Base-by-base conservation (phyloP, 495 filamentous ascomycete species). In the Parathielavia hyrcaniae region DNA sequence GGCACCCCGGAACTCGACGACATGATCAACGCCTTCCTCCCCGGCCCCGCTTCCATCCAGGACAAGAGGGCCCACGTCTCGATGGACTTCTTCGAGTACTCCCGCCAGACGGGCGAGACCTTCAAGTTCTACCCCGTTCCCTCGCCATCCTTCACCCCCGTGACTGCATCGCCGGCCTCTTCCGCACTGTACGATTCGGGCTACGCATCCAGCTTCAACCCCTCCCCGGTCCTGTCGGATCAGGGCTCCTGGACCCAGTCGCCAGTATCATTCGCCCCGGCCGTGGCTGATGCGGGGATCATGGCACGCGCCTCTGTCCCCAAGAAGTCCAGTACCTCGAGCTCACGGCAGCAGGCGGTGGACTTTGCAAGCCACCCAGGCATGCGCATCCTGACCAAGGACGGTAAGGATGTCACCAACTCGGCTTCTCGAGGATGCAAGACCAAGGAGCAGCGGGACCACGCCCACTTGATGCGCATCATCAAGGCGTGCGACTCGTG, bases 371-470 rank as follows among this genome's bases (percentile, higher is more conserved):
- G 71, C 57, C 69, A 81, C 19, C 80, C 80, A 10, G 80, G 80
- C 52, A 81, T 81, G 77, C 79, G 78, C 55, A 83, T 83, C 63
- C 71, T 83, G 71, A 81, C 79, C 59, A 77, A 73, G 68, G 80
- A 83, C 51, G 80, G 80, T 32, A 67, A 65, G 14, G 80, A 83
- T 63, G 73, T 83, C 46, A 83, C 80, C 49, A 77, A 77, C 70
- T 76, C 75, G 16, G 77, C 77, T 22, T 80, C 78, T 19, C 75
- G 79, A 20, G 80, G 80, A 20, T 79, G 76, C 67, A 83, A 83
- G 73, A 79, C 79, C 38, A 80, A 81, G 75, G 80, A 83, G 71
- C 79, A 83, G 67, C 72, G 80, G 23, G 80, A 83, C 51, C 80
- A 81, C 63, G 80, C 80, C 9, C 77, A 80, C 57, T 64, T 81